A percentile compares a stretch with the other conserved stretches of the same genome.
These are phyloP conservation scores for Fusarium sp. DNA, from an alignment of 2,329 filamentous ascomycete genomes.

Conservation along the genomic window DNA sequence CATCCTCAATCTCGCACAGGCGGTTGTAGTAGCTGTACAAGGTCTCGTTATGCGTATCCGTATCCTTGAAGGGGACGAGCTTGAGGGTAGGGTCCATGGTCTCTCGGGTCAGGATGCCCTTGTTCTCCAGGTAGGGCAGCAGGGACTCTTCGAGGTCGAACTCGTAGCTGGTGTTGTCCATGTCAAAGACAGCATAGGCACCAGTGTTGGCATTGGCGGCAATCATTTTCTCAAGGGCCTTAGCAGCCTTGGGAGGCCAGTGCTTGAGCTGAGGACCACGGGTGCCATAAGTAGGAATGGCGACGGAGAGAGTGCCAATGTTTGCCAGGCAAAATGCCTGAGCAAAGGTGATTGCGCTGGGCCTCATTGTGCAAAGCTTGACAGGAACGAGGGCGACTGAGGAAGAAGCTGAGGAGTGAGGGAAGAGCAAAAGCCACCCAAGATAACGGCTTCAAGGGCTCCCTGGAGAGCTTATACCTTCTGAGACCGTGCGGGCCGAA, in stretches of 20 bases:
- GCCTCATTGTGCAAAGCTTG: conserved; percentile 22
- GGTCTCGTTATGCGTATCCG: conserved; percentile 51
- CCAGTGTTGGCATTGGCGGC: conserved; percentile 51
- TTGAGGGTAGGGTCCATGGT: conserved; percentile 54
- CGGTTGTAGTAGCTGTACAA: conserved; percentile 60
- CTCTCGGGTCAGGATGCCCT: conserved; percentile 54
- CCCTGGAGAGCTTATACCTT: conserved; percentile 9
- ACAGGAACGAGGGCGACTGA: background rate
- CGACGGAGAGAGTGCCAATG: conserved; percentile 18
- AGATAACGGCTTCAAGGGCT: background rate
- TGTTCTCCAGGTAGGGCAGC: conserved; percentile 56
- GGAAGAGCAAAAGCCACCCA: background rate
- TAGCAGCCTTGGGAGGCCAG: conserved; percentile 52
- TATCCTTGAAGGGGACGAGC: conserved; percentile 57
- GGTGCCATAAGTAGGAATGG: conserved; percentile 22
- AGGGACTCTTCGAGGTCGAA: conserved; percentile 58
- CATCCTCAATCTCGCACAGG: conserved; percentile 55
- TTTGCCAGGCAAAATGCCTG: conserved; percentile 31
- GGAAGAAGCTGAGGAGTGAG: background rate
- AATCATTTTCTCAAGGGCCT: conserved; percentile 53
- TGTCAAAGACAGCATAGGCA: conserved; percentile 56
- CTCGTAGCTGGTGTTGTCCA: conserved; percentile 59
- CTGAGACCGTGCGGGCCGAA: conserved; percentile 20
- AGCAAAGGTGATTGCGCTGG: conserved; percentile 14
- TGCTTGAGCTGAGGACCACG: conserved; percentile 45